A percentile compares a stretch with the other conserved stretches of the same genome.
Conservation (phyloP, 306 rosid genomes). For the Dryas octopetala region DNA sequence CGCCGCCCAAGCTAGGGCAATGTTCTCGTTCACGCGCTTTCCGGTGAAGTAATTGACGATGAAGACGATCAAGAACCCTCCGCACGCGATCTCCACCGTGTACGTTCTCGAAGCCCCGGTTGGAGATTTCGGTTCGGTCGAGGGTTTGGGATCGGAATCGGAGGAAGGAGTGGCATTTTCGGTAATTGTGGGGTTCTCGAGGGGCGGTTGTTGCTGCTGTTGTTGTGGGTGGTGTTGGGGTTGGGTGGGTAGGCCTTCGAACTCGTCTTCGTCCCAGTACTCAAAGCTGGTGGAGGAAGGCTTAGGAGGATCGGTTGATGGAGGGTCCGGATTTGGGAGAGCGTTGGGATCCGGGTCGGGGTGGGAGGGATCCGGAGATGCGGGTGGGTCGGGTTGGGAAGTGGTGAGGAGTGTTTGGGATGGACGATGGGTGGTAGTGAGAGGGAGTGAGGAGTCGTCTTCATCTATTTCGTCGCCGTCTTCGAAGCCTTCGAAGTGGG, state of each 20-base stretch:
- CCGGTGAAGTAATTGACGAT: conserved; percentile 78
- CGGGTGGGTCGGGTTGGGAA: conserved; percentile 31
- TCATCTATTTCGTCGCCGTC: conserved; percentile 48
- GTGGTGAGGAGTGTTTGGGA: conserved; percentile 45
- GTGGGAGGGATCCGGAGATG: conserved; percentile 19
- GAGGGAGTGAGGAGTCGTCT: conserved; percentile 38
- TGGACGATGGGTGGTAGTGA: conserved; percentile 50
- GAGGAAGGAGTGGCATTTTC: conserved; percentile 31
- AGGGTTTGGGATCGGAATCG: conserved; percentile 29
- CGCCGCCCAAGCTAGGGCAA: conserved; percentile 86
- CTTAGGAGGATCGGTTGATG: conserved; percentile 46
- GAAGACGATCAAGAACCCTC: conserved; percentile 59
- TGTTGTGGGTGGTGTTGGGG: background rate
- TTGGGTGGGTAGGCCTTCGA: conserved; percentile 76
- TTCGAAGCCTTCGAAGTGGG: conserved; percentile 73
- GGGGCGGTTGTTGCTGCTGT: conserved; percentile 8
- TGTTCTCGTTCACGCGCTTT: conserved; percentile 78
- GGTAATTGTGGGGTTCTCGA: conserved; percentile 20
- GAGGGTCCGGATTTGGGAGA: conserved; percentile 12
- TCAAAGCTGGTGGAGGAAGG: conserved; percentile 56
- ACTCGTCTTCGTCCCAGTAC: conserved; percentile 95
- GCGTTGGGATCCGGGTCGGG: conserved; percentile 37
- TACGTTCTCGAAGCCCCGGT: conserved; percentile 33
- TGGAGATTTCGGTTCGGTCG: conserved; percentile 9
- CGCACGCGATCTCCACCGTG: conserved; percentile 66